Conservation (phyloP, 768 basidiomycete genomes). For the Kwoniella botswanensis region DNA sequence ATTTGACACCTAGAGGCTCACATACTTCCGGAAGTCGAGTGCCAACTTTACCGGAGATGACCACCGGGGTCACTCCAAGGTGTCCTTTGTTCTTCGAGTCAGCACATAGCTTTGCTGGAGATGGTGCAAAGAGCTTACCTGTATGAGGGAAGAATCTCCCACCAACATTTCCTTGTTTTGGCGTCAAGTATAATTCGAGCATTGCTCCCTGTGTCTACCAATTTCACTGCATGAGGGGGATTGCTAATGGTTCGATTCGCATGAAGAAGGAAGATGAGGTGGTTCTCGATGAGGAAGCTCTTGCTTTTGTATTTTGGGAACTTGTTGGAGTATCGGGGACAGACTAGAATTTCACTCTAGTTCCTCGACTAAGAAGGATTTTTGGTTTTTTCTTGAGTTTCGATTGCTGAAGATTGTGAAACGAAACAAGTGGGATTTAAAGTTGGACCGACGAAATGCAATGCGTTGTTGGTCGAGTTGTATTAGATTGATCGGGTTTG, state of each 20-base stretch:
- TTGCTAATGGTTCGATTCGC: neutral
- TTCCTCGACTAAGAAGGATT: neutral
- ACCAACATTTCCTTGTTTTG: slow-evolving; percentile 37
- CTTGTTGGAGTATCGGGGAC: no score
- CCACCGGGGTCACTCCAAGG: slow-evolving; percentile 46
- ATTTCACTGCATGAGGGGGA: slow-evolving; percentile 16
- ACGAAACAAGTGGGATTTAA: neutral
- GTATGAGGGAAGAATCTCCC: slow-evolving; percentile 42
- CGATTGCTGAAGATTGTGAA: neutral
- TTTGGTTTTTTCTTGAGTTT: neutral
- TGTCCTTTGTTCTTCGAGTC: slow-evolving; percentile 30
- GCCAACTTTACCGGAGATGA: slow-evolving; percentile 29
- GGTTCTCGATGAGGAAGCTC: neutral
- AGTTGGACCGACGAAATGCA: neutral
- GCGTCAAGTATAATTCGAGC: slow-evolving; percentile 41
- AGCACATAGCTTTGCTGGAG: neutral
- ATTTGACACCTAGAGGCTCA: slow-evolving; percentile 33
- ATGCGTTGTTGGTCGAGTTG: no score
- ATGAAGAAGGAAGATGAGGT: neutral
- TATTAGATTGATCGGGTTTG: neutral
- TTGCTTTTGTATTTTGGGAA: neutral
- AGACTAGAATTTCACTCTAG: no score
- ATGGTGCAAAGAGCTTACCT: slow-evolving; percentile 27
- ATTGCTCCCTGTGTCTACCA: slow-evolving; percentile 11
- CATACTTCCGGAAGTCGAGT: slow-evolving; percentile 38